phyloP scores from a whole-genome alignment of 768 basidiomycete species.

The Dioszegia crocea region DNA sequence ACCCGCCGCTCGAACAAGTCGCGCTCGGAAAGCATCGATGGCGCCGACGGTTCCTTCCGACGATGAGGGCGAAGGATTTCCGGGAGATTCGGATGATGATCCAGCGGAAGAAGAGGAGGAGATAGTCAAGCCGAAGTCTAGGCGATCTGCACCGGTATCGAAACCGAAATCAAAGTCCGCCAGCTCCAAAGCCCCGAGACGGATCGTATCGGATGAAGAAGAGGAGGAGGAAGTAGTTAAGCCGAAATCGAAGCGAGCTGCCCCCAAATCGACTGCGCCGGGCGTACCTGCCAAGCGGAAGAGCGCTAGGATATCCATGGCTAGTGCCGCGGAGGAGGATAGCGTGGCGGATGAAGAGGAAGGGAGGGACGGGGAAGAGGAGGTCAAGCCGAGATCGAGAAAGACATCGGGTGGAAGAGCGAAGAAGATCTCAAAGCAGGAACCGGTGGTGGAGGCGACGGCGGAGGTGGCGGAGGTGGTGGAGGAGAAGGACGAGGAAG shows the following conservation, averaged over 20 bases:
- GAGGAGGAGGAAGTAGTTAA: constrained; percentile 15
- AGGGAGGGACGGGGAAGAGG: constrained; percentile 9
- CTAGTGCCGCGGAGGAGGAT: background rate
- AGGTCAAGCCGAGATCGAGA: constrained; percentile 10
- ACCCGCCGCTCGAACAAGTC: background rate
- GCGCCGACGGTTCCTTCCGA: background rate
- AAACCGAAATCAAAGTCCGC: background rate
- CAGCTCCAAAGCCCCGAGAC: constrained; percentile 1
- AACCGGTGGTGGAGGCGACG: constrained; percentile 8
- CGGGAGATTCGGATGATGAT: constrained; percentile 8
- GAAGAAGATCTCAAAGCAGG: constrained; percentile 18
- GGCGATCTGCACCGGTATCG: constrained; percentile 10
- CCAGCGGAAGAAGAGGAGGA: constrained; percentile 9
- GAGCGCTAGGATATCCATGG: constrained; percentile 6
- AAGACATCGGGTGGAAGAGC: background rate
- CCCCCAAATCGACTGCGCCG: constrained; percentile 2
- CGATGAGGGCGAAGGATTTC: constrained; percentile 9
- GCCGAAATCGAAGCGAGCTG: constrained; percentile 11
- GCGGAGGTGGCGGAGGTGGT: background rate
- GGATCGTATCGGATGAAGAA: constrained; percentile 10
- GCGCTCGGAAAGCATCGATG: constrained; percentile 1
- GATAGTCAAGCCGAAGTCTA: constrained; percentile 12
- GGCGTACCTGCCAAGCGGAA: constrained; percentile 7
- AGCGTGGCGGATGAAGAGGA: constrained; percentile 10
- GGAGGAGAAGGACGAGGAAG: background rate